Evolutionary conservation across 139 green algal genomes (phyloP), one percentile per base, ranked within the genome.

Genomic region (Pedinophyceae sp.): DNA sequence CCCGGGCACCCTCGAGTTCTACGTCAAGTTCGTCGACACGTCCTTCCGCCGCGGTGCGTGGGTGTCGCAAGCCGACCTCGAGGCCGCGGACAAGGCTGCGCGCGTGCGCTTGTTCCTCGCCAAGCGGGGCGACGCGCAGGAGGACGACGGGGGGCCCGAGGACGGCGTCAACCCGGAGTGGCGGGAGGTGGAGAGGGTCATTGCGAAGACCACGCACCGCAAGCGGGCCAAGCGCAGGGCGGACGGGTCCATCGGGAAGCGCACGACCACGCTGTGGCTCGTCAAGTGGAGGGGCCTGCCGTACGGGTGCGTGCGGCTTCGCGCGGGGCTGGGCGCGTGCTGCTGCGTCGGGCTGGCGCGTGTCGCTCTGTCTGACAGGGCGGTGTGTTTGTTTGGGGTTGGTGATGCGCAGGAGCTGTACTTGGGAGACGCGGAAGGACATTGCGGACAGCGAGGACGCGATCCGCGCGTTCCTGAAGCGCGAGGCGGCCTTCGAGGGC

Each of bases 131-230:
- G 6, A 56, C 23, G 30, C 27, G 24, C 57, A 60, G 43, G 29
- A 48, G 19, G 15, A 34, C 13, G 57, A 40, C 3, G 61, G 62
- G 15, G 56, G 59, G 10, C n/a, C n/a, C n/a, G 53, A 27, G n/a
- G 24, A 65, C 22, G 70, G 70, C 18, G 47, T 77, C 16, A 43
- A 72, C 48, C 65, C 68, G 5, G 59, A 69, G 38, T 79, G 58
- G 64, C 18, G 68, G 24, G 13, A 50, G 26, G 40, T 54, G 20
- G 2, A 45, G 24, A 3, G 3, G 6, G 22, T n/a, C 4, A n/a
- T 54, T n/a, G n/a, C n/a, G n/a, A n/a, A n/a, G n/a, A n/a, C n/a
- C n/a, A n/a, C n/a, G n/a, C n/a, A n/a, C n/a, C n/a, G n/a, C n/a
- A n/a, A n/a, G n/a, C n/a, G n/a, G n/a, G 27, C 4, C 18, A 59